These are phyloP conservation scores for Theileria annulata DNA, from an alignment of 169 alveolate genomes.

Conservation along the genomic window DNA sequence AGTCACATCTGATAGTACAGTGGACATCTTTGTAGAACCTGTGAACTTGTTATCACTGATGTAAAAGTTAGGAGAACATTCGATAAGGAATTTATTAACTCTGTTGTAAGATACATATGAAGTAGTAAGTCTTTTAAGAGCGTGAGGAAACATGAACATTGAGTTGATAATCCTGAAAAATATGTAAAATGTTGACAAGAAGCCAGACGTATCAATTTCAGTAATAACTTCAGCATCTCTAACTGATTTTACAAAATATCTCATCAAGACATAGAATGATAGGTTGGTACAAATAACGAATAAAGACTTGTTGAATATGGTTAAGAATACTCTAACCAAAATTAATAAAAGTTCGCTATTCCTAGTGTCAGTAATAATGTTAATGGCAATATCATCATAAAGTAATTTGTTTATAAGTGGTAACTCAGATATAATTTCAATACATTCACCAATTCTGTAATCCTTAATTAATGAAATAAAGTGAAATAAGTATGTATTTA, in stretches of 20 bases:
- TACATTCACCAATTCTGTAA: constrained; percentile 5
- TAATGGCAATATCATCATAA: constrained; percentile 48
- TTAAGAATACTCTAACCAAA: constrained; percentile 9
- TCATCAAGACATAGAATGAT: constrained; percentile 10
- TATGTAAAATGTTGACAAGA: constrained; percentile 36
- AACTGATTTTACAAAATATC: constrained; percentile 15
- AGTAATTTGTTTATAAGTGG: constrained; percentile 16
- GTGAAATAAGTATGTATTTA: constrained; percentile 20
- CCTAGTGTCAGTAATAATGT: constrained; percentile 23
- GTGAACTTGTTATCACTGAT: neutral
- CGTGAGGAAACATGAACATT: constrained; percentile 18
- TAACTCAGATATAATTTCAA: constrained; percentile 17
- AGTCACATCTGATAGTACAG: neutral
- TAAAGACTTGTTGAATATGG: constrained; percentile 10
- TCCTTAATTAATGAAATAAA: neutral
- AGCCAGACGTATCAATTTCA: constrained; percentile 9
- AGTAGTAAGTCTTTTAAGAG: constrained; percentile 12
- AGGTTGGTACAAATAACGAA: neutral
- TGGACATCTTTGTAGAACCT: constrained; percentile 4
- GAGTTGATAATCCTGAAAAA: constrained; percentile 30
- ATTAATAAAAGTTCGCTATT: constrained; percentile 37
- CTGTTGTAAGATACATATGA: constrained; percentile 23
- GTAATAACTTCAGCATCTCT: constrained; percentile 17
- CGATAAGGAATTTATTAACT: constrained; percentile 6
- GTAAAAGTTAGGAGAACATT: constrained; percentile 55